A percentile compares a stretch with the other conserved stretches of the same genome.
Evolutionary conservation across 225 moss, liverwort and hornwort species (phyloP).

Genomic region (Thuidium tamariscinum): DNA sequence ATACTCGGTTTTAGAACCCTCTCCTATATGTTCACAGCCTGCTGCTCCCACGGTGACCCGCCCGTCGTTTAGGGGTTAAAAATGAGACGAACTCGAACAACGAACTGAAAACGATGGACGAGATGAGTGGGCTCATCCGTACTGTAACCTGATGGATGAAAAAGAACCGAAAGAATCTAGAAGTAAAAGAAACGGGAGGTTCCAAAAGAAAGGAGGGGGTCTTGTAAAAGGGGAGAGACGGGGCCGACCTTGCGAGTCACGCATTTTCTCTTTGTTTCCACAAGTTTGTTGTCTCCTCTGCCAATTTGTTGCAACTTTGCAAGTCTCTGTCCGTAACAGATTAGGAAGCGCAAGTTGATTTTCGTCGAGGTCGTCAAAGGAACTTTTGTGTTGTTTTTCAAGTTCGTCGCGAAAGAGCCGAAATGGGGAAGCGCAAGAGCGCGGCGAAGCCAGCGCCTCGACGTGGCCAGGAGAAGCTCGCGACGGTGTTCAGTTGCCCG

Average conservation of each 20-base stretch:
- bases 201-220: background rate
- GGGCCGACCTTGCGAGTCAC: background rate
- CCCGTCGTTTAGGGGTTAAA: no score
- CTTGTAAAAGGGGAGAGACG: background rate
- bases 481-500: constrained; percentile 74
- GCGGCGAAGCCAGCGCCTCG: constrained; percentile 66
- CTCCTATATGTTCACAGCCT: no score
- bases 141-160: background rate
- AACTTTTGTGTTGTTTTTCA: background rate
- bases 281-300: background rate
- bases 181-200: background rate
- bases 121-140: background rate
- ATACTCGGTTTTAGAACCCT: no score
- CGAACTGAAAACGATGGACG: background rate
- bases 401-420: background rate
- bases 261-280: background rate
- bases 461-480: constrained; percentile 66
- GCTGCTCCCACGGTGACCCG: no score
- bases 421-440: constrained; percentile 78
- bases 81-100: no score
- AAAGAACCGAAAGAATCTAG: background rate
- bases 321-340: background rate
- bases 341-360: background rate
- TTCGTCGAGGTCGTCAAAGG: background rate
- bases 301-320: background rate